phyloP scores from a whole-genome alignment of 306 rosid genomes.

The Pterocarpus macrocarpus region DNA sequence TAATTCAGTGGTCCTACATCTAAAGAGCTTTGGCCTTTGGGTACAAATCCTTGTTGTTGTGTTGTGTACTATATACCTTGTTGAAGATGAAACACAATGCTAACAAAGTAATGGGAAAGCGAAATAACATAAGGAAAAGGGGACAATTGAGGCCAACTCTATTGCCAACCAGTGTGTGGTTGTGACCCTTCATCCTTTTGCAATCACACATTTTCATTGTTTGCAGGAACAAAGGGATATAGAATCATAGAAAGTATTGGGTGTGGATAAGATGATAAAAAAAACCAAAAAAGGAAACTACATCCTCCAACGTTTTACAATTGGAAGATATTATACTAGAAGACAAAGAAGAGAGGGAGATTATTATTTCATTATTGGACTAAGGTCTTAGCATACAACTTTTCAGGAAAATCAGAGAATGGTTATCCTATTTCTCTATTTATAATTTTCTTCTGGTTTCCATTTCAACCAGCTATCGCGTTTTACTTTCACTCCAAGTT shows the following conservation, averaged over 20 bases:
- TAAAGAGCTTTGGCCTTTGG: not conserved
- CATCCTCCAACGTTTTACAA: not conserved
- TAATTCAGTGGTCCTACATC: not conserved
- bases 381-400: not conserved
- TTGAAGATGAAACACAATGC: constrained; percentile 16
- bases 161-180: constrained; percentile 6
- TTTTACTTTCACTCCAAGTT: not conserved
- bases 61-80: not conserved
- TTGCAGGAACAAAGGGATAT: not conserved
- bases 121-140: not conserved
- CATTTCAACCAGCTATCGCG: not conserved
- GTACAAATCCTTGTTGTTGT: not conserved
- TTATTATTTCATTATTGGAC: not conserved
- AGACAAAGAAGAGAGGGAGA: not conserved
- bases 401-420: not conserved
- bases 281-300: not conserved
- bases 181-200: not conserved
- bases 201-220: constrained; percentile 11
- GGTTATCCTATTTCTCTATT: not conserved
- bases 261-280: constrained; percentile 10
- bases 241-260: not conserved
- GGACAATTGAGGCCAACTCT: constrained; percentile 15
- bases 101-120: constrained; percentile 13
- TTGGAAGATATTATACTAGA: not conserved
- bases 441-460: not conserved